A percentile compares a stretch with the other conserved stretches of the same genome.
phyloP scores from a whole-genome alignment of 768 basidiomycete genomes.

The Boletus vermiculosoides region DNA sequence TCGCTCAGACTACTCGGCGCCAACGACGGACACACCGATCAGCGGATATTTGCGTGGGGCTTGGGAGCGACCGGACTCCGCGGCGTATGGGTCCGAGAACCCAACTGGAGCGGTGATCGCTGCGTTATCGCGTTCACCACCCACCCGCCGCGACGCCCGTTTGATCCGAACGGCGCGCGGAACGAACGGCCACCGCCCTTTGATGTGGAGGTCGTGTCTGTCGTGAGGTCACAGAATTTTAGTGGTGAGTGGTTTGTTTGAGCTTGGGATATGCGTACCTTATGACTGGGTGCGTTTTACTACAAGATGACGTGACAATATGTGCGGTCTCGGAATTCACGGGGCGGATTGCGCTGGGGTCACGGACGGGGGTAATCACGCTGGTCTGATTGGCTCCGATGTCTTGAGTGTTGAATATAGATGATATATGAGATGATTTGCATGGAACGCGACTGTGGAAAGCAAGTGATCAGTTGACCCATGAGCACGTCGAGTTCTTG shows the following conservation, averaged over 20 bases:
- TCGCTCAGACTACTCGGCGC: not conserved
- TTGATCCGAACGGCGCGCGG: not conserved
- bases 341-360: constrained; percentile 44
- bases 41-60: not conserved
- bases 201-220: not conserved
- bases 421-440: not conserved
- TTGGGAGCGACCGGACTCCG: not conserved
- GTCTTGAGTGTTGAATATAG: not conserved
- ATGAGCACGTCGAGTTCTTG: no score
- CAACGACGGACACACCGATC: rapidly evolving
- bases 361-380: constrained; percentile 32
- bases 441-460: no score
- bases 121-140: not conserved
- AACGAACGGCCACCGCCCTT: not conserved
- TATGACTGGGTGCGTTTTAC: not conserved
- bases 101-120: not conserved
- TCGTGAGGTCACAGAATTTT: not conserved
- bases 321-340: constrained; percentile 46
- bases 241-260: not conserved
- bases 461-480: no score
- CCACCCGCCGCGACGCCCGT: not conserved
- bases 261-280: not conserved
- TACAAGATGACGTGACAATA: constrained; percentile 15
- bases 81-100: not conserved
- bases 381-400: not conserved